phyloP scores from a whole-genome alignment of 169 alveolate genomes.

The Eimeria praecox region DNA sequence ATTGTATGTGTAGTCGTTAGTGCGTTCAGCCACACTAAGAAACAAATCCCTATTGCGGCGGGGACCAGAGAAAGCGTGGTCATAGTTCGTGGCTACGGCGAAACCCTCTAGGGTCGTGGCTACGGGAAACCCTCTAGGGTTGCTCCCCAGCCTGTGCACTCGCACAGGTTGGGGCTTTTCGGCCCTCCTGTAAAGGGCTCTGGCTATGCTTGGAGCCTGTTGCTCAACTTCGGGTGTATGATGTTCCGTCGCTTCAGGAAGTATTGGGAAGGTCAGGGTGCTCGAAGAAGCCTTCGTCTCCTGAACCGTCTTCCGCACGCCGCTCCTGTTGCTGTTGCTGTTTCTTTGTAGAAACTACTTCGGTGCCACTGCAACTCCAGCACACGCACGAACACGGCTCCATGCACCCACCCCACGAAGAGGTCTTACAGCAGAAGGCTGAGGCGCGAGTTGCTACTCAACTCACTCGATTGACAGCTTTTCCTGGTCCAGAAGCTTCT shows the following conservation, averaged over 20 bases:
- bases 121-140: background rate
- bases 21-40: background rate
- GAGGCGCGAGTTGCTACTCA: background rate
- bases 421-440: background rate
- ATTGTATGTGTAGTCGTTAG: background rate
- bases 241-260: background rate
- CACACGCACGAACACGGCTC: background rate
- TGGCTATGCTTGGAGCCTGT: background rate
- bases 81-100: background rate
- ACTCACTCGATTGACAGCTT: slow-evolving; percentile 39
- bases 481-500: slow-evolving; percentile 45
- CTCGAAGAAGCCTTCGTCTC: slow-evolving; percentile 52
- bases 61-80: background rate
- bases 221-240: background rate
- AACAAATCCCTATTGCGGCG: background rate
- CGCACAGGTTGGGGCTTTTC: background rate
- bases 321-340: slow-evolving; percentile 51
- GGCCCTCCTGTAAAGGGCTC: background rate
- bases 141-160: background rate
- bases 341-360: background rate
- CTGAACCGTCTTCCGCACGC: background rate
- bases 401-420: background rate
- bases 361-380: slow-evolving; percentile 50
- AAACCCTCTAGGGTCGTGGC: slow-evolving; percentile 3
- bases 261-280: slow-evolving; percentile 26